Evolutionary conservation across 192 early-diverging fungal species (phyloP).

Genomic region (Chytriomyces hyalinus): DNA sequence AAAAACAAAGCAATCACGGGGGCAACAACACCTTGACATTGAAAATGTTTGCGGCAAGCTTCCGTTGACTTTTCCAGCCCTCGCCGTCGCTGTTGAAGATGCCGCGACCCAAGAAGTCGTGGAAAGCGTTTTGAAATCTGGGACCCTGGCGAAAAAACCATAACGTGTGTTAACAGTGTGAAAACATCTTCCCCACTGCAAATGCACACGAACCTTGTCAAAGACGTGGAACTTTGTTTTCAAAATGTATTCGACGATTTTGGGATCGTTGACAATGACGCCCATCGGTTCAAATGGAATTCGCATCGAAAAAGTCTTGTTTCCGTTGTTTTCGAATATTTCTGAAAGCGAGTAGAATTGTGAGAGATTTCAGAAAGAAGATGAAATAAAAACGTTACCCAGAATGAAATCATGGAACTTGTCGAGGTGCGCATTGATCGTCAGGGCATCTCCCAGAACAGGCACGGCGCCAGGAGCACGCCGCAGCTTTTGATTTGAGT

Average conservation of each 20-base stretch:
- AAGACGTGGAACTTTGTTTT: conserved; percentile 49
- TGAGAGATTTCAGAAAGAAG: neutral
- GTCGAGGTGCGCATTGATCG: neutral
- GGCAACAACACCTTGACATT: conserved; percentile 36
- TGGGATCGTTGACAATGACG: conserved; percentile 39
- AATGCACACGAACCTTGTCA: conserved; percentile 25
- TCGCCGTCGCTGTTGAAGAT: conserved; percentile 78
- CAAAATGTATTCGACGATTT: conserved; percentile 42
- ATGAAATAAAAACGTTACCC: neutral
- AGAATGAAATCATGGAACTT: conserved; percentile 10
- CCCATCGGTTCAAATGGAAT: conserved; percentile 6
- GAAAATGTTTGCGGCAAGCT: conserved; percentile 55
- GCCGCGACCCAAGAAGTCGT: conserved; percentile 66
- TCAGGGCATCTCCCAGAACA: conserved; percentile 23
- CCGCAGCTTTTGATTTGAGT: neutral
- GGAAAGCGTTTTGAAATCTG: conserved; percentile 32
- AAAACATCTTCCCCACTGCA: neutral
- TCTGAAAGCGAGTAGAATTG: neutral
- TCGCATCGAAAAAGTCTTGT: conserved; percentile 13
- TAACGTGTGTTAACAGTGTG: neutral
- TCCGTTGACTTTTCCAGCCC: conserved; percentile 66
- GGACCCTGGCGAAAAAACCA: neutral
- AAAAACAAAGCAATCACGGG: neutral
- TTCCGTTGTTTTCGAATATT: conserved; percentile 2
- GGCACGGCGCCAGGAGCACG: conserved; percentile 12